phyloP scores from a whole-genome alignment of 495 filamentous ascomycete species.

The Aspergillus steynii region DNA sequence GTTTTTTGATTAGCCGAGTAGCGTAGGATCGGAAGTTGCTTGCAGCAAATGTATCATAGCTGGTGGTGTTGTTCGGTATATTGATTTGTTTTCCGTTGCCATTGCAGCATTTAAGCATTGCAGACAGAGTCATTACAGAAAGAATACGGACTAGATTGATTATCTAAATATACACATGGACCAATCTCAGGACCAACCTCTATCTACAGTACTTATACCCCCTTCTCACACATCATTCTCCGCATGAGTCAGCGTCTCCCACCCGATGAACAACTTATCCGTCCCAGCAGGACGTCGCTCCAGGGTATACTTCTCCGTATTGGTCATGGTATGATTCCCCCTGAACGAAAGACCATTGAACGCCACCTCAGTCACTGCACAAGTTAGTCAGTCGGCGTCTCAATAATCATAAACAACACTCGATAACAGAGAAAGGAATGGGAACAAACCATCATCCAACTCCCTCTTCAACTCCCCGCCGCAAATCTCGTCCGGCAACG shows the following conservation, averaged over 20 bases:
- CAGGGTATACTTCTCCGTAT: slow-evolving; percentile 19
- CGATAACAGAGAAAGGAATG: neutral
- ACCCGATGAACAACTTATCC: slow-evolving; percentile 26
- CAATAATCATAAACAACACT: too few species aligned
- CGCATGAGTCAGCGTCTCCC: slow-evolving; percentile 30
- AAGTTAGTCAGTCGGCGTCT: neutral
- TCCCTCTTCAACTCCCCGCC: slow-evolving; percentile 8
- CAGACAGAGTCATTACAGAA: too few species aligned
- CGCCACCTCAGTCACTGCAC: slow-evolving; percentile 26
- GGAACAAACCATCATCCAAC: neutral
- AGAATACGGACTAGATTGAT: too few species aligned
- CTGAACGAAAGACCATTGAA: slow-evolving; percentile 25
- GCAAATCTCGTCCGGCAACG: slow-evolving; percentile 24
- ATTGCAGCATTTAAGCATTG: too few species aligned
- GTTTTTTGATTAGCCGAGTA: neutral
- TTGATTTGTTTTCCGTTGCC: too few species aligned
- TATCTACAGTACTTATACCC: neutral
- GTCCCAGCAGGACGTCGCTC: slow-evolving; percentile 18
- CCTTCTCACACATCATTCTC: slow-evolving; percentile 12
- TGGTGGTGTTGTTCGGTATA: too few species aligned
- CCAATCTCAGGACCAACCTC: too few species aligned
- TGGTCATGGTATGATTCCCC: slow-evolving; percentile 22
- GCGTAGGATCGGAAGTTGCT: neutral
- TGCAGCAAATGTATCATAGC: too few species aligned
- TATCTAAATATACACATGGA: too few species aligned